phyloP scores from a whole-genome alignment of 805 yeast genomes.

The Teunomyces pallodes region DNA sequence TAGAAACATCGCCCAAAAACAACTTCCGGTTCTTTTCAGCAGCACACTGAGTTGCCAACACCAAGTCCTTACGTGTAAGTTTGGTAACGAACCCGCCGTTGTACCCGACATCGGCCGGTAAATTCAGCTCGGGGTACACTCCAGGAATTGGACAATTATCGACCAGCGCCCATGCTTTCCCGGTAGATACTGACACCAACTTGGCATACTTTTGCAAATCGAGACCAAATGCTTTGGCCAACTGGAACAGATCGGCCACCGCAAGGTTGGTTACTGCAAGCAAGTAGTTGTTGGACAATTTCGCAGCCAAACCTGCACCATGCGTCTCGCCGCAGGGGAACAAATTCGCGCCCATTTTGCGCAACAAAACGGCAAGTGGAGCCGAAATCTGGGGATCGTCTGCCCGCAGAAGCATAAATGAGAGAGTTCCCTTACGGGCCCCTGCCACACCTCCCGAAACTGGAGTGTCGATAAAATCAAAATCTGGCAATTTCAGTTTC shows the following conservation, averaged over 20 bases:
- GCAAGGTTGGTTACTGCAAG: constrained; percentile 54
- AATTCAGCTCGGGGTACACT: constrained; percentile 34
- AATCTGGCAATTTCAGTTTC: constrained; percentile 26
- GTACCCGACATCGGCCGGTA: constrained; percentile 47
- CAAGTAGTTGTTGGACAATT: constrained; percentile 51
- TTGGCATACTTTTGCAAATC: constrained; percentile 46
- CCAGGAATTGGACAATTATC: constrained; percentile 55
- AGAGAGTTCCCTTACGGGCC: constrained; percentile 49
- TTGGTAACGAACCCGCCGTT: constrained; percentile 50
- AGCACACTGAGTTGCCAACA: constrained; percentile 41
- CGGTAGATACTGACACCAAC: constrained; percentile 50
- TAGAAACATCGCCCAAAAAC: constrained; percentile 37
- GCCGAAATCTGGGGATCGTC: constrained; percentile 28
- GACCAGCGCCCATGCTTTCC: constrained; percentile 53
- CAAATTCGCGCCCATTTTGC: constrained; percentile 47
- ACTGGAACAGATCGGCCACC: constrained; percentile 52
- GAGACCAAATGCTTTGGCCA: constrained; percentile 49
- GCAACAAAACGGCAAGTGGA: constrained; percentile 26
- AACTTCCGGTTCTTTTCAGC: constrained; percentile 31
- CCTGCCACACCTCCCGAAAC: constrained; percentile 58
- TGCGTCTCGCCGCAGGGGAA: constrained; percentile 48
- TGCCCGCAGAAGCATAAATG: constrained; percentile 50
- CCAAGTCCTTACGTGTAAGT: constrained; percentile 44
- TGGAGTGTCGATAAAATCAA: constrained; percentile 53
- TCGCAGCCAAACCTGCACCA: constrained; percentile 55